Percentiles rank a stretch among this genome's conserved stretches.
Evolutionary conservation across 2,329 filamentous ascomycete species (phyloP).

Genomic region (Pseudogymnoascus sp.): DNA sequence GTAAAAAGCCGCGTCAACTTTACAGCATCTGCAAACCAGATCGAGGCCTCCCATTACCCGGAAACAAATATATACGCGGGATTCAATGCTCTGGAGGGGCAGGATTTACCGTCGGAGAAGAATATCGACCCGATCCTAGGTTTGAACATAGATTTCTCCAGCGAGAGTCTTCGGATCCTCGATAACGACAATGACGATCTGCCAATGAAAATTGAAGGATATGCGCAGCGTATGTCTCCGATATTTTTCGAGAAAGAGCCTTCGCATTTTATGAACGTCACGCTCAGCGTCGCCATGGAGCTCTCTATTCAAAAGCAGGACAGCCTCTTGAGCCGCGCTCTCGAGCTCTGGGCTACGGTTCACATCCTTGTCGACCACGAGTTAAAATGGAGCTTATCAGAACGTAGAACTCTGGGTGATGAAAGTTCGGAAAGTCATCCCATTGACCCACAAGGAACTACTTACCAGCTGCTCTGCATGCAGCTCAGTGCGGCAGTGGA

Average conservation of each 20-base stretch:
- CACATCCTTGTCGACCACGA: slow-evolving; percentile 55
- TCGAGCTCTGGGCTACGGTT: slow-evolving; percentile 57
- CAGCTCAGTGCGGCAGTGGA: slow-evolving; percentile 58
- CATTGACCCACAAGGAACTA: slow-evolving; percentile 23
- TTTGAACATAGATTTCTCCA: slow-evolving; percentile 25
- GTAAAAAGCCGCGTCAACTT: slow-evolving; percentile 44
- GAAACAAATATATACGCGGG: slow-evolving; percentile 30
- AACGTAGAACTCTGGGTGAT: slow-evolving; percentile 33
- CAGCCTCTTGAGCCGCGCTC: slow-evolving; percentile 45
- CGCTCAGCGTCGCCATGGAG: slow-evolving; percentile 41
- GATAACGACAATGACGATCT: slow-evolving; percentile 54
- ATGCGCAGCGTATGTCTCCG: slow-evolving; percentile 49
- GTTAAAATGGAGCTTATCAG: slow-evolving; percentile 47
- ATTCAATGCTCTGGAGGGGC: slow-evolving; percentile 23
- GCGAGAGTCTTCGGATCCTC: slow-evolving; percentile 42
- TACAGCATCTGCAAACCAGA: slow-evolving; percentile 33
- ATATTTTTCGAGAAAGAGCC: slow-evolving; percentile 51
- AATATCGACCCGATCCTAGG: slow-evolving; percentile 26
- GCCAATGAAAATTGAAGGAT: slow-evolving; percentile 48
- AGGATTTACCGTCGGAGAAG: slow-evolving; percentile 21
- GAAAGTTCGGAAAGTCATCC: slow-evolving; percentile 35
- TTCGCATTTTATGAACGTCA: slow-evolving; percentile 51
- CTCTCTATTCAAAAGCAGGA: slow-evolving; percentile 42
- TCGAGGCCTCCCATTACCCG: slow-evolving; percentile 52
- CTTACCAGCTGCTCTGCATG: slow-evolving; percentile 52